Conservation (phyloP, 169 alveolate species). For the Blepharisma undulans region DNA sequence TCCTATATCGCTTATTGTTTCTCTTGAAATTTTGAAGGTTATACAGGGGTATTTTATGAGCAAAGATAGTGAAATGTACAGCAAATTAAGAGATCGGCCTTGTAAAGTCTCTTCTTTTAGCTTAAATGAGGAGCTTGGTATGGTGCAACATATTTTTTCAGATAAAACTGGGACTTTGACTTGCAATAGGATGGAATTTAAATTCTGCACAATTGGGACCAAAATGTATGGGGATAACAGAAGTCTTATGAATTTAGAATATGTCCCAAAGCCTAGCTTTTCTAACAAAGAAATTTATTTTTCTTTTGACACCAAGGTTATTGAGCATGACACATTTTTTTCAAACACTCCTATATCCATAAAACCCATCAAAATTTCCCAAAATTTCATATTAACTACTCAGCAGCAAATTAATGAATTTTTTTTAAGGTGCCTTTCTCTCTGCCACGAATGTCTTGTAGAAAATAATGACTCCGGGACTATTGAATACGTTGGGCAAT, state of each 20-base stretch:
- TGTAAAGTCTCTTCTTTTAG: conserved; percentile 74
- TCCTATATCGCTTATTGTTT: conserved; percentile 87
- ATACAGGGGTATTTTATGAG: conserved; percentile 70
- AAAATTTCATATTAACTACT: background rate
- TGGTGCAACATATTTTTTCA: conserved; percentile 81
- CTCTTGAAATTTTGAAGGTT: conserved; percentile 86
- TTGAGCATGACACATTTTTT: conserved; percentile 16
- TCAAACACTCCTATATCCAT: background rate
- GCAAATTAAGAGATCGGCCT: conserved; percentile 54
- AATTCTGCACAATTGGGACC: conserved; percentile 77
- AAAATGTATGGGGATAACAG: conserved; percentile 71
- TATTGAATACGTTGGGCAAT: conserved; percentile 71
- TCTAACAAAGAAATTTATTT: background rate
- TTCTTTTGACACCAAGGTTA: background rate
- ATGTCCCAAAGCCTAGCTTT: background rate
- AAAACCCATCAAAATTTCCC: background rate
- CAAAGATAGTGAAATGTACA: conserved; percentile 73
- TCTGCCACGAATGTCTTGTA: conserved; percentile 77
- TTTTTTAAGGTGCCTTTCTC: conserved; percentile 62
- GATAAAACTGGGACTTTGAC: conserved; percentile 92
- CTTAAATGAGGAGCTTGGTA: conserved; percentile 87
- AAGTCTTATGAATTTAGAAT: conserved; percentile 31
- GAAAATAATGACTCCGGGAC: conserved; percentile 53
- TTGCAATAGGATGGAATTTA: conserved; percentile 85
- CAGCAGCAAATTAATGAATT: conserved; percentile 48